Base-by-base conservation (phyloP, 2,329 filamentous ascomycete genomes). In the Bertia moriformis region DNA sequence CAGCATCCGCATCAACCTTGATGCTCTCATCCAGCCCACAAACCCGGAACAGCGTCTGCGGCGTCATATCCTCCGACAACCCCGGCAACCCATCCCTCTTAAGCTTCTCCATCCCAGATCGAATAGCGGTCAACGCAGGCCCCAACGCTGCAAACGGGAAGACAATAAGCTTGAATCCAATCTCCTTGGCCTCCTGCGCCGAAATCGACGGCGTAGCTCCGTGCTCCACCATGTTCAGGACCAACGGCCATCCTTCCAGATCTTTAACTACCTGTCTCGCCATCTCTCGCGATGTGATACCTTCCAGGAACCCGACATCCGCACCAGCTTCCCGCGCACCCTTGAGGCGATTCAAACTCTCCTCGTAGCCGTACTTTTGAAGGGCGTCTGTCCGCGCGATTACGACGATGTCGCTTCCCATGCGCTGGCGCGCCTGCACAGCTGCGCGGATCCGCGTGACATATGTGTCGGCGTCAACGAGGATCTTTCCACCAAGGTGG, bases 331-430 rank as follows among this genome's bases (percentile, higher is more conserved):
- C 56, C 3, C 63, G 53, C 0, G 70, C 69, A 2, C 52, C 57
- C 41, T 51, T 52, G 19, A 75, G 49, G 1, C 70, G 56, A 7
- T 48, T 49, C 14, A 71, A 46, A 1, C 66, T 63, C 44, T 67
- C 68, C 3, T 68, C 65, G 48, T 67, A 75, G 0, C 69, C 70
- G 2, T 58, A 54, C 3, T 58, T 57, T 42, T 69, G 66, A 17
- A 70, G 52, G 1, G 71, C 66, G 46, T 75, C 72, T 2, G 71
- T 75, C 18, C 71, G 60, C 7, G 70, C 70, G 41, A 77, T 73
- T 39, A 76, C 63, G n/a, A 76, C 61, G 39, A 75, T 71, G 42
- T 74, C 70, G 10, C 58, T 54, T 4, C 53, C 56, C 35, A 60
- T 50, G 32, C 59, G 53, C 27, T 59, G 51, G 14, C 58, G 54